Evolutionary conservation across 169 alveolate genomes (phyloP).

Genomic region (Babesia bigemina): DNA sequence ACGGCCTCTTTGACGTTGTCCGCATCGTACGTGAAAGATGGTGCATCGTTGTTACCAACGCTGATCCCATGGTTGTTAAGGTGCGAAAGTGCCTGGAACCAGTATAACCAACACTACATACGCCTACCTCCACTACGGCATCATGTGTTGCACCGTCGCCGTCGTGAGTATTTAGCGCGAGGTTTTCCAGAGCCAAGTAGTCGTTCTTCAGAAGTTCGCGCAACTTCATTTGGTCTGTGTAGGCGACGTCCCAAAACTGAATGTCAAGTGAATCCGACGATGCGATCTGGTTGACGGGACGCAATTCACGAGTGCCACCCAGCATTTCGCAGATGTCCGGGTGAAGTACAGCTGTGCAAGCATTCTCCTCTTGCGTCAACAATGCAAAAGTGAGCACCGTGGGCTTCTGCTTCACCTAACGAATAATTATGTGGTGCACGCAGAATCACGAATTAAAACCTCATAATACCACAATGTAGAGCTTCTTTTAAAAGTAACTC

Average conservation of each 20-base stretch:
- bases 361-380: constrained; percentile 25
- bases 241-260: constrained; percentile 43
- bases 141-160: constrained; percentile 24
- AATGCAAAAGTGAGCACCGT: constrained; percentile 32
- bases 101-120: not conserved
- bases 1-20: constrained; percentile 28
- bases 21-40: not conserved
- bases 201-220: constrained; percentile 28
- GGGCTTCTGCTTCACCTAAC: constrained; percentile 27
- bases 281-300: constrained; percentile 15
- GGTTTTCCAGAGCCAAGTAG: constrained; percentile 17
- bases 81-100: constrained; percentile 12
- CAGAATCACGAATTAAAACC: not conserved
- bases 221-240: constrained; percentile 19
- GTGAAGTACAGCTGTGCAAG: constrained; percentile 17
- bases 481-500: no score
- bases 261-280: constrained; percentile 24
- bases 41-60: not conserved
- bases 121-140: constrained; percentile 12
- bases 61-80: constrained; percentile 10
- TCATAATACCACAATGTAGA: not conserved
- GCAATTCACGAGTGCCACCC: constrained; percentile 20
- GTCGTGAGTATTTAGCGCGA: constrained; percentile 19
- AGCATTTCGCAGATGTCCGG: constrained; percentile 30
- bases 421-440: not conserved